Percentiles rank a stretch among this genome's conserved stretches.
These are phyloP conservation scores for Hyaloscypha finlandica DNA, from an alignment of 495 filamentous ascomycete genomes.

Conservation along the genomic window DNA sequence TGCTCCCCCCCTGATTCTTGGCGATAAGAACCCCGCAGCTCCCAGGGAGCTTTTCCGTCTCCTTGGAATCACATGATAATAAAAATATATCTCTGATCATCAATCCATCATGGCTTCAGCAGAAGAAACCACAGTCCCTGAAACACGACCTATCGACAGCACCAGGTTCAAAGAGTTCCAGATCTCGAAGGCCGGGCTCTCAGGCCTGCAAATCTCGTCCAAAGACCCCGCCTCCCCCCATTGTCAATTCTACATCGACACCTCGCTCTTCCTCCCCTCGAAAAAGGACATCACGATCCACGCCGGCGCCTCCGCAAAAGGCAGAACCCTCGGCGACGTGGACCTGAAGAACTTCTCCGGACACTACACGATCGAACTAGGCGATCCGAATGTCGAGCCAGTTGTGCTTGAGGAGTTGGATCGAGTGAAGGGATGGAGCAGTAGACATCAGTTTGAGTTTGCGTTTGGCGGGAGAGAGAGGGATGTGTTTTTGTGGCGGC, in stretches of 20 bases:
- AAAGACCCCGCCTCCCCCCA: neutral
- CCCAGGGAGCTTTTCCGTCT: too few species aligned
- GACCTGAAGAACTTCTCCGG: constrained; percentile 12
- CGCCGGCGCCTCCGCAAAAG: neutral
- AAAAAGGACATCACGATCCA: constrained; percentile 3
- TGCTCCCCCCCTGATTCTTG: neutral
- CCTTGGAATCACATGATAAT: too few species aligned
- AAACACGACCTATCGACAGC: neutral
- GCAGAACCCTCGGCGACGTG: constrained; percentile 5
- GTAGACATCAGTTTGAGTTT: constrained; percentile 9
- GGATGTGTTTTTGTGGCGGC: constrained; percentile 6
- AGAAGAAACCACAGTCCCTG: neutral
- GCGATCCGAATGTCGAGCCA: neutral
- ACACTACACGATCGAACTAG: constrained; percentile 8
- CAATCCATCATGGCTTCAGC: neutral
- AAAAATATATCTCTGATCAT: neutral
- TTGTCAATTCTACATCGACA: neutral
- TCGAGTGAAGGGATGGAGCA: neutral
- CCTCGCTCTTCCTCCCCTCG: neutral
- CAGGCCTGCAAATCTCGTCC: neutral
- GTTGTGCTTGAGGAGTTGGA: constrained; percentile 6
- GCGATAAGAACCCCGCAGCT: constrained; percentile 7
- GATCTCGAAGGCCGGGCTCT: neutral
- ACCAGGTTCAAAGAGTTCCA: neutral
- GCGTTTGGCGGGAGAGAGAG: neutral